Evolutionary conservation across 345 rosid genomes (phyloP), one percentile per base, ranked within the genome.

Genomic region (Eucalyptus coolabah): DNA sequence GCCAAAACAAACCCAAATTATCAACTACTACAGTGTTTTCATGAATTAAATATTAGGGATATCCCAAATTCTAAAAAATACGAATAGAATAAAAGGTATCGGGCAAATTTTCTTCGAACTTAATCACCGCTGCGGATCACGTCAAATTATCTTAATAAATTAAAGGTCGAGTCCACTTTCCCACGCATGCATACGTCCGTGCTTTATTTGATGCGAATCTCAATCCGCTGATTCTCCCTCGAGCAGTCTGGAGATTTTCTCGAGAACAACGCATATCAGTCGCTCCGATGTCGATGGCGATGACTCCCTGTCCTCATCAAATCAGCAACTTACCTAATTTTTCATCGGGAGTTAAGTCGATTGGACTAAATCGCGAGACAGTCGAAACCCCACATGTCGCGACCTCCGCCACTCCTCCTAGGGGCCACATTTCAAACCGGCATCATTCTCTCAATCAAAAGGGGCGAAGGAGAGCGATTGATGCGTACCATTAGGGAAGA

Each of bases 221-320:
- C 14, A 2, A 6, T 34, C 14, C 3, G 2, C 1, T 5, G 14
- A 69, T 34, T 34, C 82, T 24, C 6, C 44, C 82, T 69, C 12
- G 2, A 34, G 26, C 1, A 18, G 24, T 0, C 24, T 3, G 0
- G 12, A 32, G 5, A 16, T 65, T 14, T 8, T 12, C 5, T 65
- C 37, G 1, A 30, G 72, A 32, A 4, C 24, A 32, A 1, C 5
- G 4, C 32, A n/a, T 8, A 8, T 4, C 59, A 21, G 2, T 53
- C 2, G 5, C 11, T 37, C 7, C 42, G 2, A 34, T 3, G 6
- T 17, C 4, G 24, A 69, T 2, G 9, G 0, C 11, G 59, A 53
- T 2, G 1, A 53, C 82, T 34, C 26, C 44, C 23, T 24, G 14
- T 34, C 44, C 28, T 37, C 45, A 3, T 72, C 45, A 2, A 7